Evolutionary conservation across 371 early-diverging fungal species (phyloP).

Genomic region (Fennellomyces sp.): DNA sequence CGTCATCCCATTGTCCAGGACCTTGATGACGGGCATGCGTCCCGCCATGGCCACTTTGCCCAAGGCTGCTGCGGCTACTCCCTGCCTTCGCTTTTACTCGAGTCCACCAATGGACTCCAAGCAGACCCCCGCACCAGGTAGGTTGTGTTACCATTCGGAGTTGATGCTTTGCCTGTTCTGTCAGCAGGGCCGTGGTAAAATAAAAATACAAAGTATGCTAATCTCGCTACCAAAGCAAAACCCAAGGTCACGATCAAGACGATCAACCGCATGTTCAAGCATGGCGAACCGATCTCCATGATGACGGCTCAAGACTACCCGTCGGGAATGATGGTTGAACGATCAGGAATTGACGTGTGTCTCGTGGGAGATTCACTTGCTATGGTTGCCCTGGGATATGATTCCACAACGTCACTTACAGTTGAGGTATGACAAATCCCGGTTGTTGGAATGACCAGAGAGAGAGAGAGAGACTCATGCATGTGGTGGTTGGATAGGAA

Average conservation of each 20-base stretch:
- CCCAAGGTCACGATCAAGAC: slow-evolving; percentile 85
- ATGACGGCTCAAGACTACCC: slow-evolving; percentile 93
- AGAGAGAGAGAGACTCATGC: neutral
- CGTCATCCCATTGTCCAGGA: neutral
- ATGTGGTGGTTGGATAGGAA: slow-evolving; percentile 65
- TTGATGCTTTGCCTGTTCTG: neutral
- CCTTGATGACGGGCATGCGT: neutral
- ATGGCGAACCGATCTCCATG: slow-evolving; percentile 77
- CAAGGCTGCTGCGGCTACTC: neutral
- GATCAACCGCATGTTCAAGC: slow-evolving; percentile 71
- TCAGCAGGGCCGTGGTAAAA: slow-evolving; percentile 3
- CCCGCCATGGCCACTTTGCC: neutral
- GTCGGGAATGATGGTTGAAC: slow-evolving; percentile 81
- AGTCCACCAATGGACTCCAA: neutral
- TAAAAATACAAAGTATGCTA: too few species aligned
- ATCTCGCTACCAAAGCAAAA: slow-evolving; percentile 15
- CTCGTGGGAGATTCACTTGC: slow-evolving; percentile 96
- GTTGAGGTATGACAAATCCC: slow-evolving; percentile 62
- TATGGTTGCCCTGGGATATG: slow-evolving; percentile 93
- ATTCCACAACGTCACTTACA: slow-evolving; percentile 85
- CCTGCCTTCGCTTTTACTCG: neutral
- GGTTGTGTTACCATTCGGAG: too few species aligned
- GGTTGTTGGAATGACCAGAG: neutral
- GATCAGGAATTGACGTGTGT: slow-evolving; percentile 81
- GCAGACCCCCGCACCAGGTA: too few species aligned